These are phyloP conservation scores for Cylindrotheca fusiformis DNA, from an alignment of 108 stramenopile genomes.

Conservation along the genomic window DNA sequence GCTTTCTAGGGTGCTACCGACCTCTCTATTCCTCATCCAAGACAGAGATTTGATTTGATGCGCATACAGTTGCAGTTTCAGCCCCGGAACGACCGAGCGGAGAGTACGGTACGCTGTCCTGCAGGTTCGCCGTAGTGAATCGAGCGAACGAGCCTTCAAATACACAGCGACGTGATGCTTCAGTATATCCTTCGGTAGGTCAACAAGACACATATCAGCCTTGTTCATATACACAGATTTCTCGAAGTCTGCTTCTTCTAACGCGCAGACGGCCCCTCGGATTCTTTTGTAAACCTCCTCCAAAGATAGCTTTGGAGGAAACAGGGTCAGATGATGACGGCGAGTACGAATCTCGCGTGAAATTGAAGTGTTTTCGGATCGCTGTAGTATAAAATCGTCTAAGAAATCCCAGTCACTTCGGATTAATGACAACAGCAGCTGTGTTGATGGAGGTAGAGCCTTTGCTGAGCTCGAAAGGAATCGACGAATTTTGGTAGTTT, in stretches of 20 bases:
- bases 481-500: background rate
- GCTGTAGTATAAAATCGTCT: conserved; percentile 10
- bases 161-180: conserved; percentile 46
- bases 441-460: conserved; percentile 36
- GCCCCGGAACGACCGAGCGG: conserved; percentile 60
- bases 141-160: conserved; percentile 52
- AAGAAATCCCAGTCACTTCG: conserved; percentile 64
- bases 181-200: conserved; percentile 56
- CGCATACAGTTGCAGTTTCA: conserved; percentile 54
- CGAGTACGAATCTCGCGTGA: background rate
- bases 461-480: conserved; percentile 11
- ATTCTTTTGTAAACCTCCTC: conserved; percentile 61
- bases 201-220: background rate
- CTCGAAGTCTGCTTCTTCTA: background rate
- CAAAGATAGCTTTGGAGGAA: conserved; percentile 53
- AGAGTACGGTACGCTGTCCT: conserved; percentile 39
- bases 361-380: background rate
- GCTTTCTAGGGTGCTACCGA: conserved; percentile 32
- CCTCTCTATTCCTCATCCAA: conserved; percentile 80
- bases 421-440: conserved; percentile 57
- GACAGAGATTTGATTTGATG: conserved; percentile 73
- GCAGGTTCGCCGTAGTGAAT: conserved; percentile 56
- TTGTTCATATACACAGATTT: background rate
- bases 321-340: conserved; percentile 20
- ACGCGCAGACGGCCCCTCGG: conserved; percentile 30